phyloP scores from a whole-genome alignment of 768 basidiomycete genomes.

The Trametes elegans region DNA sequence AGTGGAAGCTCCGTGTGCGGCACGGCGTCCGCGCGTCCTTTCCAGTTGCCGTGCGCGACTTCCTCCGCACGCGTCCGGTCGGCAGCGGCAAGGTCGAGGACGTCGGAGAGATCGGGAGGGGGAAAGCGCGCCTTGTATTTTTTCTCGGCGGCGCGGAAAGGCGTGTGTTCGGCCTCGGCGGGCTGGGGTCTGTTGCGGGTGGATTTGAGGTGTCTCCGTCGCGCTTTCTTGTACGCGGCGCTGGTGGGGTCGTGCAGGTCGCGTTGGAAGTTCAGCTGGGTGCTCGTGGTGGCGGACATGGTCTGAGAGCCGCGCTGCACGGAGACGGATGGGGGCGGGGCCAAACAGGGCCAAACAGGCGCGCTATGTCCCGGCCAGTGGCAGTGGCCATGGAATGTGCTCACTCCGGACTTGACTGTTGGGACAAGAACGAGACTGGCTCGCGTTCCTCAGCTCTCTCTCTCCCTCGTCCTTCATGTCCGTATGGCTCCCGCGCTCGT shows the following conservation, averaged over 20 bases:
- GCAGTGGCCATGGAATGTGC: too few relatives aligned
- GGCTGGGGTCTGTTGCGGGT: conserved; percentile 50
- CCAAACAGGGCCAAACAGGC: conserved; percentile 11
- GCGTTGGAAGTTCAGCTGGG: neutral
- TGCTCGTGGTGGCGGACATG: conserved; percentile 9
- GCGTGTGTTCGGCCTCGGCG: conserved; percentile 59
- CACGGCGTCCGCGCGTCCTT: conserved; percentile 40
- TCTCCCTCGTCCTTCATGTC: conserved; percentile 49
- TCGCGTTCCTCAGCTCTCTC: neutral
- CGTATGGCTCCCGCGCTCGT: conserved; percentile 68
- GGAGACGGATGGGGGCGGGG: neutral
- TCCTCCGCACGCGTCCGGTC: conserved; percentile 42
- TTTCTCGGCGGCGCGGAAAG: conserved; percentile 79
- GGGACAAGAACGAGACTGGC: neutral
- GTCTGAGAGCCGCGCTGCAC: neutral
- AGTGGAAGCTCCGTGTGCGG: conserved; percentile 34
- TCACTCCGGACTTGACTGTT: too few relatives aligned
- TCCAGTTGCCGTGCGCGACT: conserved; percentile 45
- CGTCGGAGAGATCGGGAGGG: conserved; percentile 66
- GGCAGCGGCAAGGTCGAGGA: conserved; percentile 63
- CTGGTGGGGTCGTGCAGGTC: conserved; percentile 43
- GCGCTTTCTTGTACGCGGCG: conserved; percentile 57
- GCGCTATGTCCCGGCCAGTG: too few relatives aligned
- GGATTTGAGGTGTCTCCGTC: conserved; percentile 55
- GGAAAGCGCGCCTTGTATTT: conserved; percentile 77